Percentiles rank a stretch among this genome's conserved stretches.
These are phyloP conservation scores for Heterobasidion occidentale DNA, from an alignment of 1,284 basidiomycete species.

Conservation along the genomic window DNA sequence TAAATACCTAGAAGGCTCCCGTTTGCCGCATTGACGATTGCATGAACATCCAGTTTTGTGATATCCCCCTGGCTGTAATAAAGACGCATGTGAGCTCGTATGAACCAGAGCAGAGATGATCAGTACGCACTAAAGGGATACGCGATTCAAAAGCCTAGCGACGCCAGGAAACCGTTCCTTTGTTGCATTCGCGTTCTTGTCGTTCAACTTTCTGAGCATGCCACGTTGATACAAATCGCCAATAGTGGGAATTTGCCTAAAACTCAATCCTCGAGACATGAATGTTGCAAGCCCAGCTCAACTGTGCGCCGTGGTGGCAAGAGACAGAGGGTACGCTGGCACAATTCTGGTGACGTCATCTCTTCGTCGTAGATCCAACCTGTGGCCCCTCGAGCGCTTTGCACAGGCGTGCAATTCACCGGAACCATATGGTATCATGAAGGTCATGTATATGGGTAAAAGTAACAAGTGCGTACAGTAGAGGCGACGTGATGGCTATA, in stretches of 20 bases:
- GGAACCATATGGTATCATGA: neutral
- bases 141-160: slow-evolving; percentile 34
- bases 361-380: neutral
- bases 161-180: slow-evolving; percentile 27
- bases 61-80: slow-evolving; percentile 66
- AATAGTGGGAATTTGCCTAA: slow-evolving; percentile 44
- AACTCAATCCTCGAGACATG: slow-evolving; percentile 17
- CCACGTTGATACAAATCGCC: slow-evolving; percentile 37
- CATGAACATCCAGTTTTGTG: slow-evolving; percentile 63
- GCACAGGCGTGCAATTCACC: too few species aligned
- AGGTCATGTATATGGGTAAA: neutral
- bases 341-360: neutral
- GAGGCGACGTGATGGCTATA: neutral
- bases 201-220: slow-evolving; percentile 18
- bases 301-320: too few species aligned
- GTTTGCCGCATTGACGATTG: slow-evolving; percentile 89
- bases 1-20: slow-evolving; percentile 58
- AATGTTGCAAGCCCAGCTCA: neutral
- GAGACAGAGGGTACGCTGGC: too few species aligned
- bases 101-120: neutral
- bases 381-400: neutral
- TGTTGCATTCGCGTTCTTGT: slow-evolving; percentile 11
- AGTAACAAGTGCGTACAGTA: neutral
- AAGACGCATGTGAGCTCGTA: too few species aligned
- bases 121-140: slow-evolving; percentile 53